Conservation (phyloP, 2,329 filamentous ascomycete species). For the Zasmidium citrigriseum region DNA sequence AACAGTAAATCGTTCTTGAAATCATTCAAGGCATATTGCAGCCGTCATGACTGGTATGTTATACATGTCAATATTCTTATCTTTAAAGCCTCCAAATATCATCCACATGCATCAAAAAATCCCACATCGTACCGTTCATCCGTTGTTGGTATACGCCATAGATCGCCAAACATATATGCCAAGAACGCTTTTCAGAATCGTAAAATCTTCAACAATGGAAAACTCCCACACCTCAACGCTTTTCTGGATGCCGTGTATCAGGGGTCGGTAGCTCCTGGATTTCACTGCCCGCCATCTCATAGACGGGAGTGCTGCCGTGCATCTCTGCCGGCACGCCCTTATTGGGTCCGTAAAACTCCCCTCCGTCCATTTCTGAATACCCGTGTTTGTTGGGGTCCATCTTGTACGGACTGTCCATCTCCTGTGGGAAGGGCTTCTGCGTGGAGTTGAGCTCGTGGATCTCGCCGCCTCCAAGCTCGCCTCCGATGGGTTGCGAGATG, state of each 20-base stretch:
- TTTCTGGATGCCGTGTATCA: no score
- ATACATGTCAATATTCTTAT: no score
- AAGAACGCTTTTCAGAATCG: no score
- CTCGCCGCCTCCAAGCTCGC: conserved; percentile 35
- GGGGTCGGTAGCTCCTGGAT: conserved; percentile 28
- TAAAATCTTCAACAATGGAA: no score
- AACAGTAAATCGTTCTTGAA: no score
- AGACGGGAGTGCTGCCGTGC: conserved; percentile 30
- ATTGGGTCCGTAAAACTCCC: conserved; percentile 18
- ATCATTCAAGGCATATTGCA: no score
- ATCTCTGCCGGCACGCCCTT: conserved; percentile 26
- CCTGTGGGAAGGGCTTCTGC: conserved; percentile 27
- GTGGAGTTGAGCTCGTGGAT: conserved; percentile 36
- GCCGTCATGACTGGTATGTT: no score
- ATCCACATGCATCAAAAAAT: no score
- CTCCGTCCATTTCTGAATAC: conserved; percentile 36
- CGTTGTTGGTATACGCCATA: no score
- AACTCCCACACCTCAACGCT: no score
- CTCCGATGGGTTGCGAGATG: conserved; percentile 33
- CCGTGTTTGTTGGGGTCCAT: conserved; percentile 35
- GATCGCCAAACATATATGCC: no score
- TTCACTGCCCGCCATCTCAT: conserved; percentile 33
- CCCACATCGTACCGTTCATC: background rate
- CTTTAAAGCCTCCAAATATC: no score
- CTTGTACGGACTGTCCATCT: conserved; percentile 35